phyloP scores from a whole-genome alignment of 257 asterid genomes.

The Jacaranda mimosifolia region DNA sequence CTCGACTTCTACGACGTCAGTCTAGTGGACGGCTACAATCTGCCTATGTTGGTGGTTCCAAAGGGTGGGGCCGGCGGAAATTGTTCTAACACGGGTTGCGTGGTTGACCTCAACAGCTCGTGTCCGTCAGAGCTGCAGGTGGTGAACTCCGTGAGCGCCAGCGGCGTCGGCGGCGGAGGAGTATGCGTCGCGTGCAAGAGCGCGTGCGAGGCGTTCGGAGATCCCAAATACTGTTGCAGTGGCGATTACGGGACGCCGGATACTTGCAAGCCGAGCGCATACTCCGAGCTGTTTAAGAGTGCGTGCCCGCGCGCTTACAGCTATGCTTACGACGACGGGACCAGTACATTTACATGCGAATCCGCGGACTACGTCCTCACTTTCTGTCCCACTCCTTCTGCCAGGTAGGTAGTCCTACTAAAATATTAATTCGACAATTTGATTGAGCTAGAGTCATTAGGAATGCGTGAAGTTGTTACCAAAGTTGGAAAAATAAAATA shows the following conservation, averaged over 20 bases:
- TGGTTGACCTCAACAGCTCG: slow-evolving; percentile 57
- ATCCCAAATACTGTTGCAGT: slow-evolving; percentile 66
- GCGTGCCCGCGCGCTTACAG: slow-evolving; percentile 88
- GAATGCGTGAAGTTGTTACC: neutral
- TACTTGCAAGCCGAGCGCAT: slow-evolving; percentile 66
- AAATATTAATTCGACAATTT: neutral
- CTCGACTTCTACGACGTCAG: slow-evolving; percentile 83
- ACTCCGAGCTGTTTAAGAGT: slow-evolving; percentile 61
- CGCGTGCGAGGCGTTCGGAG: slow-evolving; percentile 75
- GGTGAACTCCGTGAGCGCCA: slow-evolving; percentile 24
- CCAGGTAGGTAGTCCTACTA: slow-evolving; percentile 62
- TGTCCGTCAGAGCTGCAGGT: slow-evolving; percentile 71
- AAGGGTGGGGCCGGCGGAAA: slow-evolving; percentile 63
- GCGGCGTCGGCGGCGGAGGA: slow-evolving; percentile 33
- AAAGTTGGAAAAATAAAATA: no score
- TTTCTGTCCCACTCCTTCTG: slow-evolving; percentile 72
- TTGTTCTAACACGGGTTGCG: slow-evolving; percentile 73
- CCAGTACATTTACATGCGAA: slow-evolving; percentile 76
- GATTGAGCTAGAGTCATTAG: no score
- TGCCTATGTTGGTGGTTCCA: slow-evolving; percentile 76
- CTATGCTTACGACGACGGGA: slow-evolving; percentile 78
- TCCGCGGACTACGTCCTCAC: slow-evolving; percentile 67
- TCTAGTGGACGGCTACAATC: slow-evolving; percentile 82
- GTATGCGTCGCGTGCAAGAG: slow-evolving; percentile 76
- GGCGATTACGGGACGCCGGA: slow-evolving; percentile 68